These are phyloP conservation scores for Chloris gayana DNA, from an alignment of 176 grass and related monocot genomes.

Conservation along the genomic window DNA sequence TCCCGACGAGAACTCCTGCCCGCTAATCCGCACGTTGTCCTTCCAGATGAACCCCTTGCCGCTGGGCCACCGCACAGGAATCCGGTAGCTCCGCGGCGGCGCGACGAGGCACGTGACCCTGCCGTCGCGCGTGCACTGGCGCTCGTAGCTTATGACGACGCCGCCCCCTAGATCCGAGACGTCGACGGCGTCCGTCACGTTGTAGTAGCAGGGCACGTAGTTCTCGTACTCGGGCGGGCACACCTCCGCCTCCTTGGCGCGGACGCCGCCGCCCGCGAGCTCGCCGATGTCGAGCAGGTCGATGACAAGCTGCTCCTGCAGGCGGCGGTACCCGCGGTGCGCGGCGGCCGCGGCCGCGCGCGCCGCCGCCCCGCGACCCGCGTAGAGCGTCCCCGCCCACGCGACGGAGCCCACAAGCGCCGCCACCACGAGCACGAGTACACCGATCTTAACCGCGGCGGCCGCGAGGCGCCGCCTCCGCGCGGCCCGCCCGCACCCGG, in stretches of 20 bases:
- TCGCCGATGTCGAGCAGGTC: conserved; percentile 86
- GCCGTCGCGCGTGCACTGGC: conserved; percentile 60
- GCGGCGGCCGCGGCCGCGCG: conserved; percentile 35
- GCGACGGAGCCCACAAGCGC: conserved; percentile 63
- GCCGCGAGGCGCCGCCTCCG: conserved; percentile 54
- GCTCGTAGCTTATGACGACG: conserved; percentile 64
- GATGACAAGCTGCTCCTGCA: conserved; percentile 84
- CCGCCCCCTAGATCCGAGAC: conserved; percentile 63
- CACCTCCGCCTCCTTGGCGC: conserved; percentile 67
- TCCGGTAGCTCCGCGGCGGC: conserved; percentile 77
- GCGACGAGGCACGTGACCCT: conserved; percentile 65
- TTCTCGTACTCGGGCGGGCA: conserved; percentile 70
- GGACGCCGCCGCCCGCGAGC: conserved; percentile 70
- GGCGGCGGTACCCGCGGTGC: conserved; percentile 64
- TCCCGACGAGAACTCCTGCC: conserved; percentile 95
- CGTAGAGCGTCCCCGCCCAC: conserved; percentile 81
- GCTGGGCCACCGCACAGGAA: conserved; percentile 89
- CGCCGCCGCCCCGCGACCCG: conserved; percentile 18
- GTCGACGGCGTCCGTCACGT: conserved; percentile 78
- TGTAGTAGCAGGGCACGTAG: conserved; percentile 96
- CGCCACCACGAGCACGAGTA: conserved; percentile 47
- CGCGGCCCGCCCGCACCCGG: conserved; percentile 20
- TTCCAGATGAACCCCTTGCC: conserved; percentile 98
- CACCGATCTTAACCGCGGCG: conserved; percentile 56
- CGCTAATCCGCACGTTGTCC: conserved; percentile 94